phyloP scores from a whole-genome alignment of 2,329 filamentous ascomycete genomes.

The Scopulariopsis brevicaulis region DNA sequence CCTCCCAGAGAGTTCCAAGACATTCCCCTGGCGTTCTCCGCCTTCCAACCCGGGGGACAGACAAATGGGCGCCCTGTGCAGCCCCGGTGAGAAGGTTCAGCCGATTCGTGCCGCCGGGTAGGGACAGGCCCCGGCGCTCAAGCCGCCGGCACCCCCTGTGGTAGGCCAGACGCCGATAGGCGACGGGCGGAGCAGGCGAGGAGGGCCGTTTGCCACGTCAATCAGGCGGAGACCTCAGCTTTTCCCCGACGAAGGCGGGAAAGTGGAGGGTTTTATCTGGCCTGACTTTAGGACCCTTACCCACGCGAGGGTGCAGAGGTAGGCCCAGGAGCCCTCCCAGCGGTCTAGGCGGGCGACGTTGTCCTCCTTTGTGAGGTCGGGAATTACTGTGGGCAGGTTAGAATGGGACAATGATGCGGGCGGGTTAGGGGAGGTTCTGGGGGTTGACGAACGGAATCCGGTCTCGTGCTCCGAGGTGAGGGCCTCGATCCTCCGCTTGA shows the following conservation, averaged over 20 bases:
- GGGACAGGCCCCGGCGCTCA: not conserved
- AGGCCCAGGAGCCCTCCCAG: conserved; percentile 81
- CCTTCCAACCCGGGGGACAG: not conserved
- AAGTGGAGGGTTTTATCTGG: conserved; percentile 54
- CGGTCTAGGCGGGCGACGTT: conserved; percentile 54
- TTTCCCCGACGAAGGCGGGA: conserved; percentile 46
- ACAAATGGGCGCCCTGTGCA: not conserved
- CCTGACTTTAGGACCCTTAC: conserved; percentile 60
- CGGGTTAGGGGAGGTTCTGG: not conserved
- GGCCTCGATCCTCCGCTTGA: conserved; percentile 57
- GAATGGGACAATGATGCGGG: not conserved
- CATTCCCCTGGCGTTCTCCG: not conserved
- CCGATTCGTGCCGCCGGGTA: not conserved
- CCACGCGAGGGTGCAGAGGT: conserved; percentile 66
- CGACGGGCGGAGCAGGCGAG: not conserved
- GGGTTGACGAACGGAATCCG: conserved; percentile 58
- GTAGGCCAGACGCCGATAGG: not conserved
- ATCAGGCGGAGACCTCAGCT: not conserved
- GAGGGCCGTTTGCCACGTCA: conserved; percentile 1
- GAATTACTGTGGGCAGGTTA: conserved; percentile 44
- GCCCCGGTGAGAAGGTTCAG: not conserved
- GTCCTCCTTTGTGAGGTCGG: conserved; percentile 59
- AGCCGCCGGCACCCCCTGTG: not conserved
- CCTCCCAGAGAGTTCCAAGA: not conserved
- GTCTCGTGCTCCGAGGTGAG: conserved; percentile 72